Conservation (phyloP, 495 filamentous ascomycete species). For the Venustampulla echinocandica region DNA sequence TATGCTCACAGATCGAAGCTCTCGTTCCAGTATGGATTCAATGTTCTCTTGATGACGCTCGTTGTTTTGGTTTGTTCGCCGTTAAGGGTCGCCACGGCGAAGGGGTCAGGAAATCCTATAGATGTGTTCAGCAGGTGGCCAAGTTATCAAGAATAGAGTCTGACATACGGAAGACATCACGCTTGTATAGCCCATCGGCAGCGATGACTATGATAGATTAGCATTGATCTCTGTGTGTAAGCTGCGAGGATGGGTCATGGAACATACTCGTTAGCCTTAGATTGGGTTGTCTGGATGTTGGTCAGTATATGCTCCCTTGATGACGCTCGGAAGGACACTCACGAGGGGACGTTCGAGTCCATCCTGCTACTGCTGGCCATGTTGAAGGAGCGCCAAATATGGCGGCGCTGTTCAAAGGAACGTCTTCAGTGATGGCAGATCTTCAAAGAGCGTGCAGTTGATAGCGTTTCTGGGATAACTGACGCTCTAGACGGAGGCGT, state of each 20-base stretch:
- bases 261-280: constrained; percentile 55
- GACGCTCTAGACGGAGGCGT: constrained; percentile 3
- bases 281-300: constrained; percentile 43
- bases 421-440: constrained; percentile 26
- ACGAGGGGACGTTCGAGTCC: constrained; percentile 53
- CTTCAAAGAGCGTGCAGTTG: constrained; percentile 1
- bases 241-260: constrained; percentile 11
- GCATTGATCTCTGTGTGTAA: constrained; percentile 11
- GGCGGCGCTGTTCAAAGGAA: constrained; percentile 15
- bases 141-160: too few species aligned
- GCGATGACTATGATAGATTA: constrained; percentile 70
- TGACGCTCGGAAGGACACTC: constrained; percentile 24
- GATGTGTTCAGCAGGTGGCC: too few species aligned
- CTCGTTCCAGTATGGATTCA: constrained; percentile 99
- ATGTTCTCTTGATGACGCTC: constrained; percentile 86
- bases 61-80: constrained; percentile 97
- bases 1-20: constrained; percentile 83
- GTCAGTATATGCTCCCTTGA: constrained; percentile 11
- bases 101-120: constrained; percentile 91
- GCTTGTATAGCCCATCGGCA: constrained; percentile 95
- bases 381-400: constrained; percentile 24
- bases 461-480: constrained; percentile 3
- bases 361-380: constrained; percentile 38
- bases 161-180: constrained; percentile 94
- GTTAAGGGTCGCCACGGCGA: constrained; percentile 91